Base-by-base conservation (phyloP, 768 basidiomycete genomes). In the Tylopilus subfusipes region DNA sequence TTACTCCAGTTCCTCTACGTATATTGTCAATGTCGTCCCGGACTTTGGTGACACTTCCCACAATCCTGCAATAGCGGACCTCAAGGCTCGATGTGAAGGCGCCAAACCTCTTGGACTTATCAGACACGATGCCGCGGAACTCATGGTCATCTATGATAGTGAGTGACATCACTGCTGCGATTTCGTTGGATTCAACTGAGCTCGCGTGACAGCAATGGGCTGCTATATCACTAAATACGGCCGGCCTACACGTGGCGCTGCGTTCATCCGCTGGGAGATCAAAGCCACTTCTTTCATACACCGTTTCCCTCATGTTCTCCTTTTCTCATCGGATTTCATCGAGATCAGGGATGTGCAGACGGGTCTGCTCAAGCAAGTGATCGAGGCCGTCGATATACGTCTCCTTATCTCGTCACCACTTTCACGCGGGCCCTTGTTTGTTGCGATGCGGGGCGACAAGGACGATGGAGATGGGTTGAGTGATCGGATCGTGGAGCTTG, bases 201-300 rank as follows among this genome's bases (percentile, higher is more conserved):
- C 33, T 46, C n/a, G 11, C 45, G 38, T 31, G 9, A 43, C 55
- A 92, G 91, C 79, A 27, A 71, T 91, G 38, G 91, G 90, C 14
- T 89, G 82, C 63, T 93, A 87, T 66, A 81, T 91, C 61, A 81
- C 85, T 52, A 85, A 82, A 52, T 76, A 82, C 56, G 91, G 91
- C 2, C 66, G 73, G 1, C 89, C 88, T 4, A 75, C 73, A 12
- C 85, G 88, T 38, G 77, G 77, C 42, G 76, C 73, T 5, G 77
- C 79, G 1, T 90, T 81, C 65, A 79, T 92, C 57, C 84, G 82
- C 53, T 93, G 91, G 91, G 91, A 93, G 72, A 79, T 79, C 54
- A 82, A 77, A 56, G 88, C 84, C 12, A 73, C 70, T 3, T 75
- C 85, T 2, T 93, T 78, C 62, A 80, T 83, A 11, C 69, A 80